Evolutionary conservation across 2,329 filamentous ascomycete genomes (phyloP), one percentile per base, ranked within the genome.

Genomic region (Aaosphaeria arxii): DNA sequence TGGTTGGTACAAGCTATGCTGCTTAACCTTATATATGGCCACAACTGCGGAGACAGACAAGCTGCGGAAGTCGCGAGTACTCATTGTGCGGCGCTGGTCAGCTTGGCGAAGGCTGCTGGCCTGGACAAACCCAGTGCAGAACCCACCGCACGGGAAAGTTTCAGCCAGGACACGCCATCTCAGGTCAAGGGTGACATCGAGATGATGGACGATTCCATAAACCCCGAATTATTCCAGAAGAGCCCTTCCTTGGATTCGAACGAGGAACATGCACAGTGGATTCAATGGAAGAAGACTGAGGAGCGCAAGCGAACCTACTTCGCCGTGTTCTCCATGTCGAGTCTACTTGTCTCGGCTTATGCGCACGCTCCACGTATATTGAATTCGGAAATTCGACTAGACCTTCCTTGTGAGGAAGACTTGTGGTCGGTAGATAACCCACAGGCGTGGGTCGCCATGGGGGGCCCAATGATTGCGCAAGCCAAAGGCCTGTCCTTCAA

Each of bases 1-100:
- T 97, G 92, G 91, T 79, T 99, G 29, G 91, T 97, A 11, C 94
- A 97, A 71, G 90, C 92, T 0, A 97, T 97, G 92, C 77, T 97
- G 6, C 79, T 99, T 44, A 97, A 96, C 65, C 89, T 97, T 35
- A 88, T 96, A 11, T 97, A 96, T 66, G 92, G 92, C 11, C 89
- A 96, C 69, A 95, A 95, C 57, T 95, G 91, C 66, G 90, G 89
- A 35, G 92, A 97, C 67, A 92, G 95, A 73, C 86, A 85, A 46
- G 88, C 90, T 24, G 90, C 89, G 51, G 91, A 96, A 66, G 95
- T 95, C 62, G 92, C 92, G 1, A 91, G 87, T 54, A 96, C 89
- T 1, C 92, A 97, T 66, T 95, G 89, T 66, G 89, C 91, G 6
- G 89, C 91, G 17, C 76, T 99, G 39, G 90, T 96, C 45, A 95